Conservation (phyloP, 2,329 filamentous ascomycete genomes). For the Talaromyces verruculosus region DNA sequence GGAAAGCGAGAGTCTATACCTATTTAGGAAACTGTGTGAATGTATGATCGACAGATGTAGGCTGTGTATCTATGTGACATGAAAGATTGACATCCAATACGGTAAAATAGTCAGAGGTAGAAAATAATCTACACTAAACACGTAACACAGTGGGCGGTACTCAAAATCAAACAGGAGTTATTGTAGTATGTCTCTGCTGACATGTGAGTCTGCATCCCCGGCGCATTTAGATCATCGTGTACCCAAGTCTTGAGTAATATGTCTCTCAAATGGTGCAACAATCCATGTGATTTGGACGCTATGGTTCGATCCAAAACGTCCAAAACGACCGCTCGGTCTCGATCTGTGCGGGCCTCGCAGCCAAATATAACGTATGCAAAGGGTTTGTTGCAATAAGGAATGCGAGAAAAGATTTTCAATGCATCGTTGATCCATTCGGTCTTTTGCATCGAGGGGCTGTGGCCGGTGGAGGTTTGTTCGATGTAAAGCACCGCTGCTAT, state of each 20-base stretch:
- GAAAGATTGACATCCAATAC: background rate
- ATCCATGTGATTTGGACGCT: background rate
- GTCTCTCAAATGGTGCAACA: background rate
- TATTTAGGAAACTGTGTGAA: background rate
- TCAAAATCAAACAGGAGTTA: slow-evolving; percentile 1
- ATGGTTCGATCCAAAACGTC: slow-evolving; percentile 9
- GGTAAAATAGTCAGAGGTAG: background rate
- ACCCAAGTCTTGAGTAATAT: slow-evolving; percentile 14
- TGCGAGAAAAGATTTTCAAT: background rate
- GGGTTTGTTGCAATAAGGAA: slow-evolving; percentile 7
- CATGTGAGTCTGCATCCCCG: background rate
- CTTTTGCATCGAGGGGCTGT: background rate
- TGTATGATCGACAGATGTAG: background rate
- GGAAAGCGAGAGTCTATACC: slow-evolving; percentile 3
- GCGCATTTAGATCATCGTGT: slow-evolving; percentile 8
- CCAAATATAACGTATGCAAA: slow-evolving; percentile 13
- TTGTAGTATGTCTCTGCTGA: background rate
- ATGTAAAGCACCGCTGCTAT: background rate
- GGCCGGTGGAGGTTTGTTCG: background rate
- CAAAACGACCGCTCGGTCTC: background rate
- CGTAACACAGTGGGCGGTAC: background rate
- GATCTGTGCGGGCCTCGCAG: slow-evolving; percentile 4
- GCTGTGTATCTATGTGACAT: background rate
- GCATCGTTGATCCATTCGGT: slow-evolving; percentile 9
- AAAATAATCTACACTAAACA: background rate